phyloP scores from a whole-genome alignment of 345 rosid genomes.

The Salix koriyanagi region DNA sequence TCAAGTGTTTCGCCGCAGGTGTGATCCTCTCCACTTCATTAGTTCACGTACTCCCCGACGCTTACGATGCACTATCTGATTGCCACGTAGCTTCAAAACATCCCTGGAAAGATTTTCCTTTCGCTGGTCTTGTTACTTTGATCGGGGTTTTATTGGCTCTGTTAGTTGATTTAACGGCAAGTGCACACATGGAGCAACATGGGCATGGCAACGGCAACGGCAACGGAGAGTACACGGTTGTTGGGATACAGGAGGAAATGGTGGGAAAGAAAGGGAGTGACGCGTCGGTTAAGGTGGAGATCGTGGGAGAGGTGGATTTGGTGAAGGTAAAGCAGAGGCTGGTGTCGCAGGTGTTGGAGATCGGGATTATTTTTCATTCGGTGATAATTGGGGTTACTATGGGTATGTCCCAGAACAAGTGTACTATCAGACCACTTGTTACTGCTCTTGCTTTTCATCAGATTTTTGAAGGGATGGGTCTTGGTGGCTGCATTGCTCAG shows the following conservation, averaged over 20 bases:
- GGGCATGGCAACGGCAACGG: constrained; percentile 31
- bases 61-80: constrained; percentile 63
- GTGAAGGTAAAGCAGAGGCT: constrained; percentile 66
- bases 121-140: constrained; percentile 71
- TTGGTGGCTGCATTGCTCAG: constrained; percentile 99
- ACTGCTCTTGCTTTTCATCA: constrained; percentile 92
- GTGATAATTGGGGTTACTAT: constrained; percentile 87
- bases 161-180: constrained; percentile 78
- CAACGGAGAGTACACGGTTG: constrained; percentile 31
- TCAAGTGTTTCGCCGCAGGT: constrained; percentile 96
- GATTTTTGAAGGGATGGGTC: constrained; percentile 93
- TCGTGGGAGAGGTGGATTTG: constrained; percentile 30
- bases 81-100: constrained; percentile 70
- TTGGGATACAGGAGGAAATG: constrained; percentile 33
- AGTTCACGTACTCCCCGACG: constrained; percentile 91
- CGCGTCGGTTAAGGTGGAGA: constrained; percentile 27
- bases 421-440: constrained; percentile 81
- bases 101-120: constrained; percentile 90
- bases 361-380: constrained; percentile 91
- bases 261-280: constrained; percentile 31
- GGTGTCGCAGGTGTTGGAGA: constrained; percentile 89
- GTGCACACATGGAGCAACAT: constrained; percentile 55
- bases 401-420: constrained; percentile 97
- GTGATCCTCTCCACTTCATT: constrained; percentile 90
- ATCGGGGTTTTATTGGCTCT: constrained; percentile 64